Base-by-base conservation (phyloP, 2,329 filamentous ascomycete species). In the Cyphellophora europaea region DNA sequence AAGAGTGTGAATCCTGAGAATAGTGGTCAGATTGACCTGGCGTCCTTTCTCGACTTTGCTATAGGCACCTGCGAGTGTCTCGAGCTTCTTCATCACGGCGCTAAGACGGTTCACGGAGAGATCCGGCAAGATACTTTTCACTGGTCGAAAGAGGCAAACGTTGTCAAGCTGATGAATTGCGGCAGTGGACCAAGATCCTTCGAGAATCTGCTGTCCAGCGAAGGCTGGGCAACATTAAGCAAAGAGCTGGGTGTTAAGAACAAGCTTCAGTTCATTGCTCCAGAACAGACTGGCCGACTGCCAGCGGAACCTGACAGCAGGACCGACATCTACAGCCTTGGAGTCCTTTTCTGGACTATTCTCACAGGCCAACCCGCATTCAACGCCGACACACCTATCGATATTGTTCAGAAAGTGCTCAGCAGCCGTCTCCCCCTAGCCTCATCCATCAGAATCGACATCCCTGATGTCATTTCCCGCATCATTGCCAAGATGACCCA, bases 401-500 rank as follows among this genome's bases (percentile, higher is more conserved):
- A 95, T 50, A 86, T 95, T 29, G 86, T 96, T 45, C 88, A 95
- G 54, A 85, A 79, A 46, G 86, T 95, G 8, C 68, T 96, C 6
- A 79, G 79, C 30, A 80, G 82, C 44, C 77, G 83, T 30, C 77
- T 95, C 44, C 78, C 83, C 4, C 77, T 77, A 23, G 78, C 91
- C 6, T 84, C 85, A 3, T 75, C 74, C 3, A 74, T 86, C 29
- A 74, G 89, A 33, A 71, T 86, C 41, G 89, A 95, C 52, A 69
- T 94, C 5, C 89, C 89, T 0, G 84, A 93, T 38, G 80, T 82
- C 5, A 66, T 95, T 27, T 82, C 82, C 1, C 72, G 74, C 19
- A 82, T 95, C 28, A 85, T 96, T 27, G 82, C 89, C 53, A 93
- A 87, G 55, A 94, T 93, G 72, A 94, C 87, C 0, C 79, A 86